Conservation (phyloP, 768 basidiomycete species). For the Lactarius vividus region DNA sequence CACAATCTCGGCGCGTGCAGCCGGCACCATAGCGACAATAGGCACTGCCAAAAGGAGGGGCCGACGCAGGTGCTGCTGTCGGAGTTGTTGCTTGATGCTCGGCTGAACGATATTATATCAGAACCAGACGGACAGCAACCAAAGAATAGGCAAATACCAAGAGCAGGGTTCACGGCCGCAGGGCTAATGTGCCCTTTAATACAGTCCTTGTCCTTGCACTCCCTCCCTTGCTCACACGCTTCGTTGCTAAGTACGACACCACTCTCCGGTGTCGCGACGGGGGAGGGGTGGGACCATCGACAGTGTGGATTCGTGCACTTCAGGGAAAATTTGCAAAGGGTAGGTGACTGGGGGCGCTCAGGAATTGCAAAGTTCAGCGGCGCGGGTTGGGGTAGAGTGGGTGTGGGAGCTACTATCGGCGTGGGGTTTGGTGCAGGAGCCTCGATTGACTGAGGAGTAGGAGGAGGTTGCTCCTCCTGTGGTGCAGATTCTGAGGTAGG, state of each 20-base stretch:
- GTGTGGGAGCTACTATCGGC: slow-evolving; percentile 28
- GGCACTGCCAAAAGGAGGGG: slow-evolving; percentile 35
- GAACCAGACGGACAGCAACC: not conserved
- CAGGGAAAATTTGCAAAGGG: slow-evolving; percentile 88
- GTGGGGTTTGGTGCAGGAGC: slow-evolving; percentile 26
- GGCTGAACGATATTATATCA: slow-evolving; percentile 14
- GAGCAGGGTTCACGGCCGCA: slow-evolving; percentile 61
- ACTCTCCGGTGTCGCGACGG: slow-evolving; percentile 93
- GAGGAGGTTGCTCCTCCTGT: slow-evolving; percentile 24
- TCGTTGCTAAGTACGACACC: slow-evolving; percentile 95
- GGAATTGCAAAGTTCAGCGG: slow-evolving; percentile 56
- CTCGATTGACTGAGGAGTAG: slow-evolving; percentile 28
- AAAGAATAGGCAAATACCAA: slow-evolving; percentile 42
- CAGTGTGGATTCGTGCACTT: slow-evolving; percentile 92
- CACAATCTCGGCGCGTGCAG: slow-evolving; percentile 83
- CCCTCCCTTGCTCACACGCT: slow-evolving; percentile 82
- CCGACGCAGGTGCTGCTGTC: slow-evolving; percentile 39
- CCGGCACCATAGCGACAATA: slow-evolving; percentile 80
- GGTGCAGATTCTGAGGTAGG: slow-evolving; percentile 21
- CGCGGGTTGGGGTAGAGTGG: slow-evolving; percentile 32
- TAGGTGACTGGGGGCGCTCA: slow-evolving; percentile 82
- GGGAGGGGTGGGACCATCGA: slow-evolving; percentile 91
- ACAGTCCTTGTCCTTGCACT: slow-evolving; percentile 93
- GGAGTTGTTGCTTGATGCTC: slow-evolving; percentile 23
- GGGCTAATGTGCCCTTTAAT: slow-evolving; percentile 89